Evolutionary conservation across 305 asterid species (phyloP), one percentile per base, ranked within the genome.

Genomic region (Fraxinus platypoda): DNA sequence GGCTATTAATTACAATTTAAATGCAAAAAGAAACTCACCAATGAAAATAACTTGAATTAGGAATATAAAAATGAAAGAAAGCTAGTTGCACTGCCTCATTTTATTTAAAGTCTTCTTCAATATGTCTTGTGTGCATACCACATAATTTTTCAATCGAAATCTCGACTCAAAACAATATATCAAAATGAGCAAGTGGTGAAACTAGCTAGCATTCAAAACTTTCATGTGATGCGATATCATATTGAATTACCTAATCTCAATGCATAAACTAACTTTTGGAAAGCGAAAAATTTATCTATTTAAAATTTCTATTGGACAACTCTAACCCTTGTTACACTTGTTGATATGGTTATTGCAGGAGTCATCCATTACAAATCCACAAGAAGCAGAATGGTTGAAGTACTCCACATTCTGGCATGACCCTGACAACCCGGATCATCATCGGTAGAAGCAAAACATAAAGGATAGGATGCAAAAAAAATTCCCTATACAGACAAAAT

Each of bases 361-460:
- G 62, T 89, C 95, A 59, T 85, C 97, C 3, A 88, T 92, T 81
- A 88, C 87, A 71, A 92, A 90, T 86, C 90, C 87, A 73, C 99
- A 96, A 80, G 99, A 93, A 77, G 86, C 98, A 81, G 99, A 94
- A 75, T 96, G 99, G 99, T 76, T 96, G 90, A 96, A 94, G 91
- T 96, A 94, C 89, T 91, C 98, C 71, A 87, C 84, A 15, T 96
- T 94, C 90, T 96, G 99, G 99, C 93, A 91, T 59, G 98, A 96
- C 78, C 97, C 98, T 49, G 95, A 92, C 89, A 93, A 94, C 91
- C 98, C 91, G 77, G 94, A 92, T 92, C 99, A 95, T 87, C 97
- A 95, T 87, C 96, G 96, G 85, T 90, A 93, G 89, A 17, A 77
- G 79, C 79, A 79, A 82, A 86, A 77, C 28, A 70, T 43, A 72